Conservation (phyloP, 2,329 filamentous ascomycete species). For the Thermochaetoides dissita region DNA sequence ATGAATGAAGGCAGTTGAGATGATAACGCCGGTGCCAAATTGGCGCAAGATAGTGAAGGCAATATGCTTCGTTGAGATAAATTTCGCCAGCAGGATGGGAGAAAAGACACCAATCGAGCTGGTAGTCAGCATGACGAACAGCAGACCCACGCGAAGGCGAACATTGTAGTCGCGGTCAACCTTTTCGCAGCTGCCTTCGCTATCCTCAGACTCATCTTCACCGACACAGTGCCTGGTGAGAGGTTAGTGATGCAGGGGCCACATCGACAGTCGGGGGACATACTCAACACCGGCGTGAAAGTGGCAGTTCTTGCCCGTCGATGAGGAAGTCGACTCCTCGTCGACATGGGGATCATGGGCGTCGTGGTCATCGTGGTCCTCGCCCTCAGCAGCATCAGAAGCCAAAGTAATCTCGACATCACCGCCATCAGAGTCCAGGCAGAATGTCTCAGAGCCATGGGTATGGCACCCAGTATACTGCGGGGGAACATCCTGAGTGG, state of each 20-base stretch:
- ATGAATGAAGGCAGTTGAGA: conserved; percentile 58
- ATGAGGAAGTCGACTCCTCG: neutral
- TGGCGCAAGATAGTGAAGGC: conserved; percentile 55
- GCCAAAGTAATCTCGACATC: conserved; percentile 9
- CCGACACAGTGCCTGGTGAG: conserved; percentile 42
- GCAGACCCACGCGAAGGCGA: conserved; percentile 51
- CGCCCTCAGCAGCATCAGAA: conserved; percentile 2
- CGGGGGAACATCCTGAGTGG: conserved; percentile 41
- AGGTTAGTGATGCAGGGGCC: conserved; percentile 1
- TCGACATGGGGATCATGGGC: neutral
- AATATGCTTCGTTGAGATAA: conserved; percentile 37
- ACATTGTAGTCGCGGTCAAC: conserved; percentile 48
- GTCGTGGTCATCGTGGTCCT: conserved; percentile 2
- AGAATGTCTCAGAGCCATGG: conserved; percentile 36
- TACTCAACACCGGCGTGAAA: conserved; percentile 65
- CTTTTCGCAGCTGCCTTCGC: conserved; percentile 29
- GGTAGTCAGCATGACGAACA: conserved; percentile 58
- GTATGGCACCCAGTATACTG: conserved; percentile 52
- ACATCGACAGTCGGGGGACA: conserved; percentile 19
- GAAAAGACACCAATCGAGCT: conserved; percentile 53
- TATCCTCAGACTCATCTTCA: conserved; percentile 26
- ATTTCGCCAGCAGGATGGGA: conserved; percentile 48
- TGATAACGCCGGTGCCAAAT: conserved; percentile 60
- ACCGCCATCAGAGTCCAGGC: conserved; percentile 6
- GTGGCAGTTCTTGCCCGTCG: conserved; percentile 43